Base-by-base conservation (phyloP, 2,329 filamentous ascomycete species). In the Decorospora gaudefroyi region DNA sequence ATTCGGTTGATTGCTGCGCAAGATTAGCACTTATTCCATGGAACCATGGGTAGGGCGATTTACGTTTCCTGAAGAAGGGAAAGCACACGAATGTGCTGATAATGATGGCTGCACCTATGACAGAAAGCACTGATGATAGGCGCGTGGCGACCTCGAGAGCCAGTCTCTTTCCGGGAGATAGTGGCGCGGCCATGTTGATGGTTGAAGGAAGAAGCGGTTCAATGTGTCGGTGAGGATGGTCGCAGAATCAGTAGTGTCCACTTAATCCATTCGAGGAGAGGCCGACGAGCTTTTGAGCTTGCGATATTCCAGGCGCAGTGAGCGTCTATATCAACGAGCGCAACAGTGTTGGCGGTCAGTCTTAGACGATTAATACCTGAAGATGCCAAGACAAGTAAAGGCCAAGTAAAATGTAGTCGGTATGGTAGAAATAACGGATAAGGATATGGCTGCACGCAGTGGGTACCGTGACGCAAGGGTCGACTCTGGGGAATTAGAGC, bases 61-160 rank as follows among this genome's bases (percentile, higher is more conserved):
- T 26, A 48, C 46, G 87, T 63, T 90, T 92, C 61, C 87, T 86
- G 65, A 93, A 93, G 4, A 78, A 78, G 11, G 76, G 78, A 21
- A 85, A 88, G n/a, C 71, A 68, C 19, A 80, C 71, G 62, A 91
- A 93, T 3, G 87, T 90, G 42, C 75, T 57, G 40, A 92, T 82
- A 61, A 90, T 86, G 65, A 91, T 82, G 21, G 84, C 57, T 29
- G 84, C 87, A 43, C 87, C 88, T 1, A 86, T 37, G 0, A 93
- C 68, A 1, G 88, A 92, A 29, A 91, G 70, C 6, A 84, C 77
- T 0, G 88, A 91, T 61, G 84, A 83, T 11, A 79, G 73, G 34
- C 88, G 79, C 68, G 90, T 87, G 33, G 87, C 79, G 42, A 79
- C 69, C 50, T 75, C 80, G 52, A 91, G 77, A 30, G 78, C 77